Conservation (phyloP, 805 yeast species). For the Saturnispora ahearnii region DNA sequence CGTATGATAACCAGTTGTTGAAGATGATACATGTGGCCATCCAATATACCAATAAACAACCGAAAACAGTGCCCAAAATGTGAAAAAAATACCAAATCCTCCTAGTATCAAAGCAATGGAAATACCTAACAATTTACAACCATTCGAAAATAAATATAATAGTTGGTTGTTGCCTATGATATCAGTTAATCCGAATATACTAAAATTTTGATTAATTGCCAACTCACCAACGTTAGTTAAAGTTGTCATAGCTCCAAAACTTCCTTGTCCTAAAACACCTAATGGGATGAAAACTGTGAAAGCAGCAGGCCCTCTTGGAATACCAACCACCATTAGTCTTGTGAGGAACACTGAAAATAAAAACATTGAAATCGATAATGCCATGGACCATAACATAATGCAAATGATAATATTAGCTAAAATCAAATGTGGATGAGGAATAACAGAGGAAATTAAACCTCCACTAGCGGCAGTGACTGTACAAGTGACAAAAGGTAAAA, state of each 20-base stretch:
- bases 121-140: slow-evolving; percentile 12
- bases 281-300: slow-evolving; percentile 70
- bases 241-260: slow-evolving; percentile 46
- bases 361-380: slow-evolving; percentile 29
- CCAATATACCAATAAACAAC: slow-evolving; percentile 14
- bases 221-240: slow-evolving; percentile 15
- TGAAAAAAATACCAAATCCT: slow-evolving; percentile 31
- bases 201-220: slow-evolving; percentile 5
- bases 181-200: slow-evolving; percentile 2
- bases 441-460: slow-evolving; percentile 37
- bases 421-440: slow-evolving; percentile 29
- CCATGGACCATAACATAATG: slow-evolving; percentile 60
- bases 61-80: slow-evolving; percentile 21
- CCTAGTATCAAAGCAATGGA: slow-evolving; percentile 22
- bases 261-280: slow-evolving; percentile 83
- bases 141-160: not conserved
- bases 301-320: slow-evolving; percentile 46
- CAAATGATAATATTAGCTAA: slow-evolving; percentile 45
- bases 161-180: not conserved
- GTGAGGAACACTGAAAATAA: slow-evolving; percentile 53
- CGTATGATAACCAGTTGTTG: slow-evolving; percentile 1
- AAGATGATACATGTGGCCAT: slow-evolving; percentile 9
- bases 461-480: slow-evolving; percentile 75
- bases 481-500: slow-evolving; percentile 72
- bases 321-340: slow-evolving; percentile 47